Evolutionary conservation across 352 stramenopile species (phyloP).

Genomic region (Pythium utonaiense): DNA sequence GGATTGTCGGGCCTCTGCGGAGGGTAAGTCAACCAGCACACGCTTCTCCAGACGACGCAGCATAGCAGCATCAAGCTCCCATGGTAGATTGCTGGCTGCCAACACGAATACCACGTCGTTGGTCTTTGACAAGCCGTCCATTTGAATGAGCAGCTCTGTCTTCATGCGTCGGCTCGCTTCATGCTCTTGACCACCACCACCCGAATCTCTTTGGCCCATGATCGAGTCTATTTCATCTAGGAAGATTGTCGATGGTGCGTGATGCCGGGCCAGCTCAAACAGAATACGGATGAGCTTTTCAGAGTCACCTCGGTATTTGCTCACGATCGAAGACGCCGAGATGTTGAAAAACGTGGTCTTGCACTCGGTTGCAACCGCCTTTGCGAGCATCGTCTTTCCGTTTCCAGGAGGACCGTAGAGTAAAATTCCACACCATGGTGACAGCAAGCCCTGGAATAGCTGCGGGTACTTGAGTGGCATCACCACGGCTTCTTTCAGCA

Average conservation of each 20-base stretch:
- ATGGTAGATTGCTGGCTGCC: conserved; percentile 78
- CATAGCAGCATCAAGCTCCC: conserved; percentile 79
- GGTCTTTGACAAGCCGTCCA: conserved; percentile 80
- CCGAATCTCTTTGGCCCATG: conserved; percentile 83
- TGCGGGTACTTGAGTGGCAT: conserved; percentile 95
- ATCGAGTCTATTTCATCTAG: conserved; percentile 88
- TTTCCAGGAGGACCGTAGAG: conserved; percentile 84
- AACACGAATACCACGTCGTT: conserved; percentile 82
- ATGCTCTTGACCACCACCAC: conserved; percentile 71
- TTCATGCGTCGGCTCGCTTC: conserved; percentile 86
- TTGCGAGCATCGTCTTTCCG: conserved; percentile 88
- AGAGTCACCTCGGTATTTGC: conserved; percentile 83
- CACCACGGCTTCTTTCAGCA: conserved; percentile 94
- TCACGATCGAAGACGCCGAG: conserved; percentile 83
- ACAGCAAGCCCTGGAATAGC: conserved; percentile 91
- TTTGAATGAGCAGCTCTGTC: conserved; percentile 84
- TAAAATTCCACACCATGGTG: conserved; percentile 88
- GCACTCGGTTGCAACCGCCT: conserved; percentile 82
- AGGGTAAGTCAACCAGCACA: conserved; percentile 74
- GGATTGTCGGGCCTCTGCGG: conserved; percentile 43
- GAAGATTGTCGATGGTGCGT: conserved; percentile 85
- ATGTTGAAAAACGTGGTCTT: conserved; percentile 89
- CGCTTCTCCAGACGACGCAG: conserved; percentile 80
- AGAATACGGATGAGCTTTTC: conserved; percentile 86
- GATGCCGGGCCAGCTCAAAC: conserved; percentile 78